A percentile compares a stretch with the other conserved stretches of the same genome.
phyloP scores from a whole-genome alignment of 306 rosid genomes.

The Malus orientalis region DNA sequence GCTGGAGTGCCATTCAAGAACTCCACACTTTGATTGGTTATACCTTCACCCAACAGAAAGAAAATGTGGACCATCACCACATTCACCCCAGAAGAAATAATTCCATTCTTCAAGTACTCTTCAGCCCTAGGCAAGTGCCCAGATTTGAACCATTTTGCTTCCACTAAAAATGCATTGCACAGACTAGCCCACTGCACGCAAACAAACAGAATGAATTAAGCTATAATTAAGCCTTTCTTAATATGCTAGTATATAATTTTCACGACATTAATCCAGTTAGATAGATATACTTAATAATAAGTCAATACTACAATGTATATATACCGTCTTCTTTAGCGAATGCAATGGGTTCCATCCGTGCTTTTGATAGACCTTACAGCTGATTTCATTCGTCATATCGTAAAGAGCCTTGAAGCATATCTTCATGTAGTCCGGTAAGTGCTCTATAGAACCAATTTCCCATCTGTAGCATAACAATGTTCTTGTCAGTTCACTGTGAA shows the following conservation, averaged over 20 bases:
- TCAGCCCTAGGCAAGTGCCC: constrained; percentile 38
- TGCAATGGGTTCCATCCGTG: constrained; percentile 44
- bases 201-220: background rate
- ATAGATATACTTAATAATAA: background rate
- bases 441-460: constrained; percentile 33
- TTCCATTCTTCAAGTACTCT: constrained; percentile 57
- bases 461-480: constrained; percentile 31
- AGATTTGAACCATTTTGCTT: constrained; percentile 59
- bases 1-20: constrained; percentile 28
- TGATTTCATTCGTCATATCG: constrained; percentile 44
- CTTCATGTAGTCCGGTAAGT: constrained; percentile 50
- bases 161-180: constrained; percentile 53
- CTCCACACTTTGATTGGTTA: constrained; percentile 21
- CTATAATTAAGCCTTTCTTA: background rate
- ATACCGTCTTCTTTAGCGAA: constrained; percentile 27
- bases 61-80: constrained; percentile 41
- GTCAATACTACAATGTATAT: background rate
- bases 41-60: constrained; percentile 44
- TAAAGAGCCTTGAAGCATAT: constrained; percentile 40
- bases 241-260: background rate
- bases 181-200: constrained; percentile 47
- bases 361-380: constrained; percentile 28
- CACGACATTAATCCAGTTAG: too few species aligned
- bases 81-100: constrained; percentile 47
- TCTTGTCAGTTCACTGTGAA: background rate